These are phyloP conservation scores for Nemania bipapillata DNA, from an alignment of 2,329 filamentous ascomycete species.

Conservation along the genomic window DNA sequence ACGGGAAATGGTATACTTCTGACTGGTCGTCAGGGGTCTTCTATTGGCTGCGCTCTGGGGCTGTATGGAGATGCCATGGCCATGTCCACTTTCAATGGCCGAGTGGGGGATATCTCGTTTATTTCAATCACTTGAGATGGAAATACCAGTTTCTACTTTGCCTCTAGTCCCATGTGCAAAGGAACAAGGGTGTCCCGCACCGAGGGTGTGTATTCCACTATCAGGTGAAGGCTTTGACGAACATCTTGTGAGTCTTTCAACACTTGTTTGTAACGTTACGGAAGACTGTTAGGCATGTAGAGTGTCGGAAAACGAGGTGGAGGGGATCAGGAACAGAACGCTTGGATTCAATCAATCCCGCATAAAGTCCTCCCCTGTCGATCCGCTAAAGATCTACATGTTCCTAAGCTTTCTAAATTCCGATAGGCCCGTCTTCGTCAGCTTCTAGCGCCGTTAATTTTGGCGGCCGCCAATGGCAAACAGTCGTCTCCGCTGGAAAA, in stretches of 20 bases:
- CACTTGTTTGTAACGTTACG: constrained; percentile 33
- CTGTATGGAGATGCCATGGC: constrained; percentile 5
- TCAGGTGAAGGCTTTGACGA: constrained; percentile 10
- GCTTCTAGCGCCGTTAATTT: not conserved
- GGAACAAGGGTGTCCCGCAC: constrained; percentile 9
- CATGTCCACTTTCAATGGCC: constrained; percentile 33
- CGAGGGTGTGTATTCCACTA: not conserved
- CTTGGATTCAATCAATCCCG: constrained; percentile 12
- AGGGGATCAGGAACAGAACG: constrained; percentile 13
- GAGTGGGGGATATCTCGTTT: not conserved
- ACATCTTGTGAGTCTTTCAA: constrained; percentile 7
- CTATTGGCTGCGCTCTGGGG: constrained; percentile 20
- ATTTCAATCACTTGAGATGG: not conserved
- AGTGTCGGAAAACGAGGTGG: constrained; percentile 5
- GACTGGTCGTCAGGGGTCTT: constrained; percentile 16
- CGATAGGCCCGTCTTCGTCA: not conserved
- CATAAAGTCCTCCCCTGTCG: constrained; percentile 8
- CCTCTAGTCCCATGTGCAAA: constrained; percentile 7
- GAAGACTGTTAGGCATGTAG: constrained; percentile 3
- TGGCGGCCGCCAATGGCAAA: not conserved
- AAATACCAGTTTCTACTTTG: constrained; percentile 19
- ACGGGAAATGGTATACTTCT: constrained; percentile 17
- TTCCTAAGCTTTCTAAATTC: not conserved
- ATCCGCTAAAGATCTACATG: constrained; percentile 11
- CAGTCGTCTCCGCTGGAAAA: not conserved